Base-by-base conservation (phyloP, 148 eudicot species). In the Amaranthus hypochondriacus region DNA sequence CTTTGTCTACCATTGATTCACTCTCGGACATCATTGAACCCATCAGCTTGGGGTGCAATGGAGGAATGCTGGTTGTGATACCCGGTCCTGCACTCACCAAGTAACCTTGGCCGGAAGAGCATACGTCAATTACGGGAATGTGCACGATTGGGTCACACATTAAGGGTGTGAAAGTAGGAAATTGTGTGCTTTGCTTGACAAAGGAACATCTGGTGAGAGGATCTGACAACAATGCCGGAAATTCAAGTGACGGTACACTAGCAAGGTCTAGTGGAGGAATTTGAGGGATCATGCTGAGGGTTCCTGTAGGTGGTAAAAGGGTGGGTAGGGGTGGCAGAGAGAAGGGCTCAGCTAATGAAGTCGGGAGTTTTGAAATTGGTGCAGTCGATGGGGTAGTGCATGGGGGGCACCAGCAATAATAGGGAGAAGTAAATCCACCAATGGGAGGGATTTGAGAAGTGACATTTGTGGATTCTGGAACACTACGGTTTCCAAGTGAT, bases 391-490 rank as follows among this genome's bases (percentile, higher is more conserved):
- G 93, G 55, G 86, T 55, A 7, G 89, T 68, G 70, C 92, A 84
- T 14, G 96, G 98, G 6, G 98, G 98, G 76, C 98, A 92, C 96
- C 96, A 91, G 56, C 97, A 91, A 52, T 95, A 95, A 65, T 88
- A 90, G 28, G 98, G 97, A 65, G 98, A 87, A 63, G 85, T 73
- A 56, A 81, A 75, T 51, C 87, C 54, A 71, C 84, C 75, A 51
- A 87, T 43, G 0, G 86, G 81, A 72, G 87, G 84, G 44, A 83
- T 66, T 73, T 82, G 84, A 54, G 88, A 64, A 21, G 71, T 79
- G 42, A 82, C 76, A 71, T 69, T 68, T 42, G 75, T 21, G 69
- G 68, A 65, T 12, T 87, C 82, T 3, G 78, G 77, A 6, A 74
- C 70, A 60, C 39, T 52, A 42, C 78, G 75, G 54, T 84, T 89